phyloP scores from a whole-genome alignment of 768 basidiomycete species.

The Tylopilus sp. region DNA sequence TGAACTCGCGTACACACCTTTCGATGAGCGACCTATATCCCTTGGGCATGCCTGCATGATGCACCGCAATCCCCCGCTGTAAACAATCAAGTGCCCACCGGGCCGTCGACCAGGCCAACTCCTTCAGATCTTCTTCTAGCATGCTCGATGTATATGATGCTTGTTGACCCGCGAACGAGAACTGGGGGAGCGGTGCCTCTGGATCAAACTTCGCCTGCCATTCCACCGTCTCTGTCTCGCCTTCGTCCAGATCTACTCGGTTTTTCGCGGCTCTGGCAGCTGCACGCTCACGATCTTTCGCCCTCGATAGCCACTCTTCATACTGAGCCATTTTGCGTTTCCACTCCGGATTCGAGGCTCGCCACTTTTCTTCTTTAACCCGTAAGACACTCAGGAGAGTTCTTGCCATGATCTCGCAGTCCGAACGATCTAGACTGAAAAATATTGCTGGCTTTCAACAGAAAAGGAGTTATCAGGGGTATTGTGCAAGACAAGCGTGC shows the following conservation, averaged over 20 bases:
- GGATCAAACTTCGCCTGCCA: constrained; percentile 62
- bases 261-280: constrained; percentile 39
- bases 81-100: constrained; percentile 49
- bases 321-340: constrained; percentile 46
- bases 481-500: neutral
- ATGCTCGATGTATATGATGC: constrained; percentile 44
- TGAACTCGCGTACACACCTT: constrained; percentile 39
- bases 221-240: constrained; percentile 17
- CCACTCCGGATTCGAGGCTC: constrained; percentile 44
- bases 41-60: constrained; percentile 69
- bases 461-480: neutral
- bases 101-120: constrained; percentile 33
- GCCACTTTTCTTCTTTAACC: constrained; percentile 49
- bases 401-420: constrained; percentile 53
- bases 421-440: constrained; percentile 60
- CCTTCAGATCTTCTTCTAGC: constrained; percentile 45
- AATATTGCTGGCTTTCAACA: constrained; percentile 55
- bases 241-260: constrained; percentile 32
- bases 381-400: constrained; percentile 36
- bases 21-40: constrained; percentile 56
- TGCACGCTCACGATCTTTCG: constrained; percentile 48
- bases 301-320: constrained; percentile 44
- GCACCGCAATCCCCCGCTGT: constrained; percentile 60
- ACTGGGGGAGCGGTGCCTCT: constrained; percentile 51
- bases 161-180: constrained; percentile 52